These are phyloP conservation scores for Xylaria flabelliformis DNA, from an alignment of 495 filamentous ascomycete species.

Conservation along the genomic window DNA sequence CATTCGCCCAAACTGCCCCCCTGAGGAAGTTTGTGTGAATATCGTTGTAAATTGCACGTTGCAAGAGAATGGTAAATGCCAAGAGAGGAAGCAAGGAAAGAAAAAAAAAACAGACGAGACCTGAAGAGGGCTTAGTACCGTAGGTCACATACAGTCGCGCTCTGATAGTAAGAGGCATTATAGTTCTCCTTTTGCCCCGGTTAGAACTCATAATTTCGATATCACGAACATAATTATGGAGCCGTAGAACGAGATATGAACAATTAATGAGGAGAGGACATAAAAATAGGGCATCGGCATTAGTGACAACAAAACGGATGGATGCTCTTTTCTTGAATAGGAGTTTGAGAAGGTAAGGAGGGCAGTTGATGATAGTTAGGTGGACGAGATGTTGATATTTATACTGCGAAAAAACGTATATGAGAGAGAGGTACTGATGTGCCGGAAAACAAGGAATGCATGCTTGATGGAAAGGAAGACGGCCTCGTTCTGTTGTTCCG, in stretches of 20 bases:
- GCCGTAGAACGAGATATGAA: neutral
- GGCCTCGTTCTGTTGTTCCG: conserved; percentile 5
- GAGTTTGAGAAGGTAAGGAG: neutral
- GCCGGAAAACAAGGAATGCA: neutral
- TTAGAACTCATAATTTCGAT: too few species aligned
- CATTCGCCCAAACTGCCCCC: neutral
- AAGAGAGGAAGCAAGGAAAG: neutral
- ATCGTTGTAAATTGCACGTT: neutral
- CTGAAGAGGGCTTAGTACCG: neutral
- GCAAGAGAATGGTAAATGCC: neutral
- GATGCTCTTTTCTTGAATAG: neutral
- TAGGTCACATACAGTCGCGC: neutral
- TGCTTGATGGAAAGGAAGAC: neutral
- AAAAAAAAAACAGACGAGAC: neutral
- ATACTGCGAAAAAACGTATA: neutral
- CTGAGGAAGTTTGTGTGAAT: neutral
- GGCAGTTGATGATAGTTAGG: neutral
- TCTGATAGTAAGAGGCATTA: neutral
- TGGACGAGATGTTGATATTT: neutral
- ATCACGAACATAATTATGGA: neutral
- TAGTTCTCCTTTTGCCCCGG: neutral
- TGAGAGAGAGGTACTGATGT: neutral
- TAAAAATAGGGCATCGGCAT: neutral
- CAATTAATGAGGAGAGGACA: neutral
- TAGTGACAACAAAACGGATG: neutral